These are phyloP conservation scores for Trichophyton benhamiae DNA, from an alignment of 2,329 filamentous ascomycete species.

Conservation along the genomic window DNA sequence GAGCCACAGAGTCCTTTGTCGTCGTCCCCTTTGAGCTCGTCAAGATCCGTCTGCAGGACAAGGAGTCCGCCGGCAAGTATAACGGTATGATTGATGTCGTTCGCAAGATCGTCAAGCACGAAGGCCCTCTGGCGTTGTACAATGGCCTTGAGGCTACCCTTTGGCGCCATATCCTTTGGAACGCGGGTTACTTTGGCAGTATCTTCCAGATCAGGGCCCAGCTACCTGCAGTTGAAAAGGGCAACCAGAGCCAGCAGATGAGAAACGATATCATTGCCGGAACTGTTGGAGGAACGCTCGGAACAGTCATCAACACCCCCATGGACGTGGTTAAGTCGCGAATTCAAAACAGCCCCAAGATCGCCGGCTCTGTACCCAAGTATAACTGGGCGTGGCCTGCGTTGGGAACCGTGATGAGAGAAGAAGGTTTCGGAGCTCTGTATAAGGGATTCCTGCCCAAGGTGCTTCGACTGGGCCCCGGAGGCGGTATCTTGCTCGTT, in stretches of 20 bases:
- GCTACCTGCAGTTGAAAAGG: slow-evolving; percentile 58
- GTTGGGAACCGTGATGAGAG: slow-evolving; percentile 72
- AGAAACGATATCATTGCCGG: slow-evolving; percentile 80
- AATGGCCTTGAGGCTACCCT: slow-evolving; percentile 93
- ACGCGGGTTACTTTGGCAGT: slow-evolving; percentile 92
- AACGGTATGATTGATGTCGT: slow-evolving; percentile 44
- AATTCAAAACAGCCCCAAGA: slow-evolving; percentile 84
- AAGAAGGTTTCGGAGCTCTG: slow-evolving; percentile 81
- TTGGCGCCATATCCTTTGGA: slow-evolving; percentile 93
- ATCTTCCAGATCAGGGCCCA: slow-evolving; percentile 92
- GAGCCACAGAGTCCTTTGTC: slow-evolving; percentile 90
- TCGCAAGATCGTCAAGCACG: slow-evolving; percentile 59
- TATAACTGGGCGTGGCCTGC: slow-evolving; percentile 98
- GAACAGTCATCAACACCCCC: slow-evolving; percentile 87
- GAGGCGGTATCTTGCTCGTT: slow-evolving; percentile 47
- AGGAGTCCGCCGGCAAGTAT: slow-evolving; percentile 69
- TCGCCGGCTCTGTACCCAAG: slow-evolving; percentile 72
- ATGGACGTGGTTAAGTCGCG: slow-evolving; percentile 97
- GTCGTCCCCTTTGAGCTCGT: slow-evolving; percentile 97
- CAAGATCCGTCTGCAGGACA: slow-evolving; percentile 96
- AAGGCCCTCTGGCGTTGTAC: slow-evolving; percentile 81
- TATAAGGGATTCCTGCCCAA: slow-evolving; percentile 99
- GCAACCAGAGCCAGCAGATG: slow-evolving; percentile 66
- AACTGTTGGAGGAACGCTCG: slow-evolving; percentile 73
- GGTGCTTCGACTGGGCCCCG: slow-evolving; percentile 65